Evolutionary conservation across 129 eudicot species (phyloP), one percentile per base, ranked within the genome.

Genomic region (Smallanthus sonchifolius): DNA sequence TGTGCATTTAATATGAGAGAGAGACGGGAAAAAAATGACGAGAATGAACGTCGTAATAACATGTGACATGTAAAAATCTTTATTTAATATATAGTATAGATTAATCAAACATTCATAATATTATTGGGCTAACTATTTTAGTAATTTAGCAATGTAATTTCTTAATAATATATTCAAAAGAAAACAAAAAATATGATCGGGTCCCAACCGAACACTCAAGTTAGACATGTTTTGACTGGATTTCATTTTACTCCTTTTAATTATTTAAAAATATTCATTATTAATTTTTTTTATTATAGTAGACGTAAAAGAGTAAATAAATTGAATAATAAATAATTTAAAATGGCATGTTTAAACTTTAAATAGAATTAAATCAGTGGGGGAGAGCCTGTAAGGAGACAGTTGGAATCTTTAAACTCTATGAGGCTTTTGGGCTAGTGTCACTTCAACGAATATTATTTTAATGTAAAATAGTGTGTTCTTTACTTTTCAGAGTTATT

Each of bases 401-500:
- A 71, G 82, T 78, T 78, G 82, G 82, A 71, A 78, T 78, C 82
- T 78, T 78, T 78, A 67, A 67, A 78, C 82, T 71, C 82, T 63
- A 63, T 51, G 81, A 72, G 70, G 66, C 82, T 78, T 78, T 70
- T 71, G 77, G 73, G 77, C 67, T 51, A 72, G 73, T 57, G 82
- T 78, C 82, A 78, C 60, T 67, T 65, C 82, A 78, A 62, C 67
- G 42, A 76, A 67, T 36, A 75, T 35, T 61, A 16, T 47, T 32
- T 74, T 36, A 19, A 1, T 15, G 52, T 65, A 40, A 40, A 30
- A 13, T 60, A 19, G 32, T 60, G 39, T 60, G 65, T 60, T 59
- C 17, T 15, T 28, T 17, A 52, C 40, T 59, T 60, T 59, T 30
- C 37, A 24, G 15, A 28, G 3, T 17, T 32, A 11, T 60, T 30